Conservation (phyloP, 306 rosid species). For the Cotoneaster glaucophyllus region DNA sequence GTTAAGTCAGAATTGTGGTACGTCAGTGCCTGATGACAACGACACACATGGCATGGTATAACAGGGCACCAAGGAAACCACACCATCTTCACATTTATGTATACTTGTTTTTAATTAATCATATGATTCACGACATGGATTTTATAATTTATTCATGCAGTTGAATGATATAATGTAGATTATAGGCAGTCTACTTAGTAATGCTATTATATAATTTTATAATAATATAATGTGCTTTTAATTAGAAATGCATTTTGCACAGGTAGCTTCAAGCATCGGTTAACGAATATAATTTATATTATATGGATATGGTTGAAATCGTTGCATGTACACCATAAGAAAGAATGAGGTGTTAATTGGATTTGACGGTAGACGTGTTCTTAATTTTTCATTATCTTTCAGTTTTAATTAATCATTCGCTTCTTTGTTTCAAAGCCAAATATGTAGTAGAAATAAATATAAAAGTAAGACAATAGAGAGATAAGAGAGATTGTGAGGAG, state of each 20-base stretch:
- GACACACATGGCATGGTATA: constrained; percentile 27
- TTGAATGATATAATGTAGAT: background rate
- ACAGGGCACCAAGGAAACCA: constrained; percentile 12
- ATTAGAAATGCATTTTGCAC: background rate
- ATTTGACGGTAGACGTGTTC: background rate
- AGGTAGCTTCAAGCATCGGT: background rate
- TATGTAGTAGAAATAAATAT: background rate
- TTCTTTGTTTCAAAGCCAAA: background rate
- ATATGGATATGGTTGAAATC: background rate
- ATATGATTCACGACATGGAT: constrained; percentile 41
- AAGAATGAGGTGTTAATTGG: background rate
- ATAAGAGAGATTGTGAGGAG: no score
- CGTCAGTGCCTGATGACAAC: constrained; percentile 19
- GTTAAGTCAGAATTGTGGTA: constrained; percentile 8
- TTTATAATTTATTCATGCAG: constrained; percentile 7
- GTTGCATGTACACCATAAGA: constrained; percentile 6
- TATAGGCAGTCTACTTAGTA: background rate
- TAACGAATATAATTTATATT: background rate
- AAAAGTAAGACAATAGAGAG: no score
- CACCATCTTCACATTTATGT: background rate
- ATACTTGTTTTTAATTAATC: constrained; percentile 20
- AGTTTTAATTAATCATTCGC: background rate
- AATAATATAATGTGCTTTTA: background rate
- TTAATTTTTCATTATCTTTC: background rate
- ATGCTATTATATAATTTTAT: background rate